Evolutionary conservation across 2,329 filamentous ascomycete genomes (phyloP).

Genomic region (Cladophialophora exuberans): DNA sequence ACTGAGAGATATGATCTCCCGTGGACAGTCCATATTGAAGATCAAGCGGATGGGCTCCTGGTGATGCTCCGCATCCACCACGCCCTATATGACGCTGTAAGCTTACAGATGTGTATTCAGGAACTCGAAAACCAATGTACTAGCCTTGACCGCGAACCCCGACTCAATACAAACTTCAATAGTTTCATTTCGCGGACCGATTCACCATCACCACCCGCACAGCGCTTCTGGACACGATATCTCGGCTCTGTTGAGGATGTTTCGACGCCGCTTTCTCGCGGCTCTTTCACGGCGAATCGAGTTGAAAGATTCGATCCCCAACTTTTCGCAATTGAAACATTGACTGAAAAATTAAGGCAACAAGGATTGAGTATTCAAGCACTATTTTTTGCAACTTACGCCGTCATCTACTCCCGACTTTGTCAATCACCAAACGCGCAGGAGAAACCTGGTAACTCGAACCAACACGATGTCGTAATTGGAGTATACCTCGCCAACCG

Average conservation of each 20-base stretch:
- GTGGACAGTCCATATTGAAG: conserved; percentile 13
- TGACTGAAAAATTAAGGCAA: conserved; percentile 47
- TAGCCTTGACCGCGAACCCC: conserved; percentile 19
- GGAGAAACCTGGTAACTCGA: background rate
- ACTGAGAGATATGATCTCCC: conserved; percentile 24
- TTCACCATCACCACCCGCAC: conserved; percentile 16
- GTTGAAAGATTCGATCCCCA: conserved; percentile 54
- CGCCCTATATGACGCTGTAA: conserved; percentile 84
- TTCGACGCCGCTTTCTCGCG: background rate
- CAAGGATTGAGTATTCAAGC: conserved; percentile 71
- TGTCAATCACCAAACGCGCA: conserved; percentile 32
- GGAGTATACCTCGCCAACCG: conserved; percentile 86
- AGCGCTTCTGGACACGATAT: conserved; percentile 50
- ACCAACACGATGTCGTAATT: conserved; percentile 57
- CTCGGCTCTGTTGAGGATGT: conserved; percentile 32
- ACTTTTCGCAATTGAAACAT: conserved; percentile 45
- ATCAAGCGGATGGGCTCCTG: conserved; percentile 29
- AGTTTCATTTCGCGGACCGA: conserved; percentile 13
- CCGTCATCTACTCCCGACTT: conserved; percentile 53
- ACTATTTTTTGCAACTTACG: conserved; percentile 73
- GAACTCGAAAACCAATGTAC: conserved; percentile 53
- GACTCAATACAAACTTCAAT: conserved; percentile 35
- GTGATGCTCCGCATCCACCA: conserved; percentile 72
- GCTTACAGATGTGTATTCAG: conserved; percentile 66
- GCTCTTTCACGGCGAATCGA: conserved; percentile 28